Conservation (phyloP, 169 alveolate species). For the Babesia ovata region DNA sequence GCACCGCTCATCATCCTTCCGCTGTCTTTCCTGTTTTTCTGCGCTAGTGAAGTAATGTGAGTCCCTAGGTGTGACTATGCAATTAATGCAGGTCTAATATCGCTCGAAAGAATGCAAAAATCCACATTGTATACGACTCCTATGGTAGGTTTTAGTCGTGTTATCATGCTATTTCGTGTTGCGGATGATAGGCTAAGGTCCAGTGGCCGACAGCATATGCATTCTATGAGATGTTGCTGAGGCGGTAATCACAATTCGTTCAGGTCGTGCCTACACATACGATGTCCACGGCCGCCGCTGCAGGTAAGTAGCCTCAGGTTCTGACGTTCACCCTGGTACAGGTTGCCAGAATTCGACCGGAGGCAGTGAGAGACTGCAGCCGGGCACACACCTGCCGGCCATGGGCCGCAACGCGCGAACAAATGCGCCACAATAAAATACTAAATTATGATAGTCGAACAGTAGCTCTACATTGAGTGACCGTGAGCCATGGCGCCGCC, state of each 20-base stretch:
- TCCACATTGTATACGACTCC: constrained; percentile 64
- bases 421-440: neutral
- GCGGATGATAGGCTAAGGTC: neutral
- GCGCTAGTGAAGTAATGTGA: constrained; percentile 52
- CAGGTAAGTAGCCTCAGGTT: constrained; percentile 23
- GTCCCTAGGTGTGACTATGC: neutral
- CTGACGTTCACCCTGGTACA: neutral
- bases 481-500: constrained; percentile 41
- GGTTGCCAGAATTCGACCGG: constrained; percentile 65
- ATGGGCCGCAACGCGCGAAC: constrained; percentile 1
- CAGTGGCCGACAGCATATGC: neutral
- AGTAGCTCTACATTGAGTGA: neutral
- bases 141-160: constrained; percentile 42
- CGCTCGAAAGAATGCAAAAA: constrained; percentile 20
- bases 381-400: constrained; percentile 28
- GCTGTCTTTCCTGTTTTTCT: constrained; percentile 28
- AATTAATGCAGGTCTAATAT: constrained; percentile 4
- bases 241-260: neutral
- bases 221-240: neutral
- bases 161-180: too few species aligned
- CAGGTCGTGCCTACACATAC: constrained; percentile 67
- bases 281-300: constrained; percentile 67
- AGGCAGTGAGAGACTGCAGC: constrained; percentile 26
- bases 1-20: constrained; percentile 59
- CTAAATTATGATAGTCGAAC: neutral